Percentiles rank a stretch among this genome's conserved stretches.
phyloP scores from a whole-genome alignment of 2,329 filamentous ascomycete species.

The Ilyonectria sp. region DNA sequence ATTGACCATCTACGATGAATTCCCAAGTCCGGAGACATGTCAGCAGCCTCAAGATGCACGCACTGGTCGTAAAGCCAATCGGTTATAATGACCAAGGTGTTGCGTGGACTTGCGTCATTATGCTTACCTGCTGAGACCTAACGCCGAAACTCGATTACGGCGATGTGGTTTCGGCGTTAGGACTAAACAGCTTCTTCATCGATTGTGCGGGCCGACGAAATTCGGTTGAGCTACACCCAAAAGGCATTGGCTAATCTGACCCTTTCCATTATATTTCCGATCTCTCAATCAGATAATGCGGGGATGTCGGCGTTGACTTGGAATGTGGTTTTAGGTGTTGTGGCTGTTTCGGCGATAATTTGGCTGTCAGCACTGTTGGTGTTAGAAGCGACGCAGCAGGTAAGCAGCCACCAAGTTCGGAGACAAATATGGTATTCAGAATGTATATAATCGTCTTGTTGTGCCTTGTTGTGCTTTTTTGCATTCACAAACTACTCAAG shows the following conservation, averaged over 20 bases:
- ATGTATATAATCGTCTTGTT: neutral
- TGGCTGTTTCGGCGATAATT: constrained; percentile 36
- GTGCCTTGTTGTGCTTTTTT: neutral
- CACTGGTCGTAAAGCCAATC: too few species aligned
- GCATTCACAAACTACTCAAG: neutral
- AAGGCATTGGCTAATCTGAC: neutral
- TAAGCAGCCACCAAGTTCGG: neutral
- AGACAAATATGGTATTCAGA: neutral
- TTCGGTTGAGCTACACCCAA: neutral
- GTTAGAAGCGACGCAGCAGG: neutral
- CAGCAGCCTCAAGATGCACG: too few species aligned
- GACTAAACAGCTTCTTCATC: neutral
- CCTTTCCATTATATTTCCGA: constrained; percentile 30
- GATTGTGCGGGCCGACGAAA: neutral
- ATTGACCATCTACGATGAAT: too few species aligned
- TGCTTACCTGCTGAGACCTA: neutral
- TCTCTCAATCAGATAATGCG: neutral
- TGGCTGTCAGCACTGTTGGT: neutral
- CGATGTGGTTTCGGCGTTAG: constrained; percentile 16
- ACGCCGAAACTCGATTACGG: constrained; percentile 5
- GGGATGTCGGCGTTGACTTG: neutral
- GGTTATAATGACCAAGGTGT: neutral
- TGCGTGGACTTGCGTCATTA: neutral
- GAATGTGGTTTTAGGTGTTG: neutral
- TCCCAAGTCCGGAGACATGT: too few species aligned